A percentile compares a stretch with the other conserved stretches of the same genome.
Conservation (phyloP, 2,329 filamentous ascomycete species). For the Chaetomium sp. region DNA sequence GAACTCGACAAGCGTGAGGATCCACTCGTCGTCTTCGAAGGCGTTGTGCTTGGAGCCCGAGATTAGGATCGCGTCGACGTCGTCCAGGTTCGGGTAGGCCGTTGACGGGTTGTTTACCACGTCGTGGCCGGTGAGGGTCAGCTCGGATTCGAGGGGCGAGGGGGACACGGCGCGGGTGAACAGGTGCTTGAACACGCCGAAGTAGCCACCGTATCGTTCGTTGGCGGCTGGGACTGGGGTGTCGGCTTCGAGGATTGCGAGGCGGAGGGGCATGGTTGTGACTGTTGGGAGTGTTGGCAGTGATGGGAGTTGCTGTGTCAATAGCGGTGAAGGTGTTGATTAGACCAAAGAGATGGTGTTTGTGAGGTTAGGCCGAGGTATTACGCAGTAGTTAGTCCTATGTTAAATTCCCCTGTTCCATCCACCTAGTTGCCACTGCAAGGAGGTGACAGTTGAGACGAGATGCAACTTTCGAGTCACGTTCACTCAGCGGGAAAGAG, state of each 20-base stretch:
- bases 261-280: conserved; percentile 57
- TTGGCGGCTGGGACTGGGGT: conserved; percentile 67
- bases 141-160: conserved; percentile 45
- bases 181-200: conserved; percentile 66
- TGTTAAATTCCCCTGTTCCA: neutral
- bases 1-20: conserved; percentile 71
- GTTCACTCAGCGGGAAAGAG: neutral
- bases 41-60: conserved; percentile 75
- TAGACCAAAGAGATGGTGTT: no score
- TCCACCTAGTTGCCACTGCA: neutral
- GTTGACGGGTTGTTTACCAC: conserved; percentile 63
- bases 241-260: conserved; percentile 89
- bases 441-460: neutral
- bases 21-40: conserved; percentile 76
- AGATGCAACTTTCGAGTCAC: neutral
- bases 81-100: conserved; percentile 69
- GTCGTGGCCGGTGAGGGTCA: conserved; percentile 68
- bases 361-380: neutral
- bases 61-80: conserved; percentile 80
- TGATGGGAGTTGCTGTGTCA: conserved; percentile 20
- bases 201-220: conserved; percentile 70
- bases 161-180: conserved; percentile 57
- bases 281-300: neutral
- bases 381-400: neutral
- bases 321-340: conserved; percentile 31